Evolutionary conservation across 1,284 basidiomycete species (phyloP).

Genomic region (Polyporus tsugae): DNA sequence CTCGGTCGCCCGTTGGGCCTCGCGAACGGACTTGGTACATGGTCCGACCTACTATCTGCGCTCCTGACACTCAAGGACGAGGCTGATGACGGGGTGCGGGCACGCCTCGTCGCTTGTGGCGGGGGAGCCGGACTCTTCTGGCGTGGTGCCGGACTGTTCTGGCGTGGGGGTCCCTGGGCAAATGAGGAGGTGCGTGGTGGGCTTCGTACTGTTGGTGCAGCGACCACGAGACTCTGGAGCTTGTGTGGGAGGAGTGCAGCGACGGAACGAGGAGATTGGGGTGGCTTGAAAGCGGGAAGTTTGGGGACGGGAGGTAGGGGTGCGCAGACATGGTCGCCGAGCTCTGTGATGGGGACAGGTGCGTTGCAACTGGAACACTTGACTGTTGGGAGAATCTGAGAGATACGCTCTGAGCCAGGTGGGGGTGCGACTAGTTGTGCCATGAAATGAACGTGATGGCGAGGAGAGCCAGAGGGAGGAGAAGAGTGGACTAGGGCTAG

Average conservation of each 20-base stretch:
- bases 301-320: slow-evolving; percentile 54
- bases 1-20: slow-evolving; percentile 24
- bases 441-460: slow-evolving; percentile 45
- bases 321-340: slow-evolving; percentile 79
- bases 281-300: slow-evolving; percentile 39
- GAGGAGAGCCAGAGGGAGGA: slow-evolving; percentile 28
- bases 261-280: slow-evolving; percentile 46
- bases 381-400: slow-evolving; percentile 81
- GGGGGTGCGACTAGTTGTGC: slow-evolving; percentile 50
- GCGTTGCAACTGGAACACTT: slow-evolving; percentile 82
- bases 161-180: slow-evolving; percentile 35
- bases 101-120: slow-evolving; percentile 16
- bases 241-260: slow-evolving; percentile 41
- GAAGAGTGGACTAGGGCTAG: slow-evolving; percentile 15
- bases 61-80: slow-evolving; percentile 28
- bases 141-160: slow-evolving; percentile 33
- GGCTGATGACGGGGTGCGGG: slow-evolving; percentile 35
- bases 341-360: slow-evolving; percentile 72
- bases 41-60: slow-evolving; percentile 27
- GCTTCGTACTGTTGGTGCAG: slow-evolving; percentile 31
- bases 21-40: slow-evolving; percentile 25
- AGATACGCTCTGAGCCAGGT: slow-evolving; percentile 55
- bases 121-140: slow-evolving; percentile 12
- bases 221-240: slow-evolving; percentile 40
- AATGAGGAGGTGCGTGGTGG: slow-evolving; percentile 36